A percentile compares a stretch with the other conserved stretches of the same genome.
Conservation (phyloP, 345 rosid species). For the Combretum micranthum region DNA sequence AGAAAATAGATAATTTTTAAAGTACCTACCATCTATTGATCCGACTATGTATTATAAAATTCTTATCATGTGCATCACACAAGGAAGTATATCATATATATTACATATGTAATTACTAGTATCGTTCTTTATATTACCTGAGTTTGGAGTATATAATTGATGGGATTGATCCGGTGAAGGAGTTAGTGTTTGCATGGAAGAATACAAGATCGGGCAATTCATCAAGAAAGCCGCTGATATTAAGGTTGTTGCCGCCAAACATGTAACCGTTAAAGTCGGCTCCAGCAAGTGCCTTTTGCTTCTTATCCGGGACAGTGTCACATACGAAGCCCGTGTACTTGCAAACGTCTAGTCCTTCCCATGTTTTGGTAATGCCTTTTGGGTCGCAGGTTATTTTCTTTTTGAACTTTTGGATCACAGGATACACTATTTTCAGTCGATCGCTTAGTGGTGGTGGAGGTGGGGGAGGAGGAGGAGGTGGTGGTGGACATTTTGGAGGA, state of each 20-base stretch:
- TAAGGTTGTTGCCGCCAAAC: constrained; percentile 14
- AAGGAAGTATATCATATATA: no score
- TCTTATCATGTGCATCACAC: no score
- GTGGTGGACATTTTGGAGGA: no score
- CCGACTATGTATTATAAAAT: no score
- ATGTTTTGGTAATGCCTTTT: not conserved
- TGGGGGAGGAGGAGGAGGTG: no score
- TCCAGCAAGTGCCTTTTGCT: constrained; percentile 18
- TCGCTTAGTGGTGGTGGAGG: no score
- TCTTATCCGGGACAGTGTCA: constrained; percentile 14
- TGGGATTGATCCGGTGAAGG: constrained; percentile 16
- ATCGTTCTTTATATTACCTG: no score
- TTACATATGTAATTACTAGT: no score
- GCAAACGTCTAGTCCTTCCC: constrained; percentile 23
- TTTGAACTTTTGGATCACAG: no score
- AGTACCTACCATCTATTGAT: no score
- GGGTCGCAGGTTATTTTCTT: constrained; percentile 7
- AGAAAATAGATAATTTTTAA: no score
- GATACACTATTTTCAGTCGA: no score
- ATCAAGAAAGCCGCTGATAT: constrained; percentile 19
- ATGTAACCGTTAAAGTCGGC: constrained; percentile 34
- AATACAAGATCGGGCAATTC: constrained; percentile 30
- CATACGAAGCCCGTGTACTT: constrained; percentile 32
- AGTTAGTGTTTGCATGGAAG: constrained; percentile 49
- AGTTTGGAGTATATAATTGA: constrained; percentile 1